A percentile compares a stretch with the other conserved stretches of the same genome.
Evolutionary conservation across 2,329 filamentous ascomycete species (phyloP).

Genomic region (Trichoderma atrobrunneum): DNA sequence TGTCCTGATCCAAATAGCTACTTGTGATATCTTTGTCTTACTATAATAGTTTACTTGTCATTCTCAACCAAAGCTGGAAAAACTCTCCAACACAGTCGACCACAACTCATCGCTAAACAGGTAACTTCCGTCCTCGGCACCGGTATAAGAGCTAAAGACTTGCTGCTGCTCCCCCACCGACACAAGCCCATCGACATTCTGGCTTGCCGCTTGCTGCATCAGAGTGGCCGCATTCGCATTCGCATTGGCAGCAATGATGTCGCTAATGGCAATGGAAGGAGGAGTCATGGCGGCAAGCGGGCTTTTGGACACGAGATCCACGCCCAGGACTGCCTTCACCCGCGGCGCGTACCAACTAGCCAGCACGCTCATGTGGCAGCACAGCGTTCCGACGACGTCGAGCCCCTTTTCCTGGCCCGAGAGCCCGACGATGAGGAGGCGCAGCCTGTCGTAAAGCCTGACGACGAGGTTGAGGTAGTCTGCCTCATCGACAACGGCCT

Average conservation of each 20-base stretch:
- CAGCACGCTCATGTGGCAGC: constrained; percentile 3
- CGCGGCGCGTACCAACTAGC: constrained; percentile 5
- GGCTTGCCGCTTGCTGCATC: neutral
- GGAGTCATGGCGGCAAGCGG: neutral
- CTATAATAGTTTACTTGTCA: neutral
- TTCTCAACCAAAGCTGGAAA: neutral
- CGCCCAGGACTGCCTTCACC: neutral
- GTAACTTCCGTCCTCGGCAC: neutral
- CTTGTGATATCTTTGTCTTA: neutral
- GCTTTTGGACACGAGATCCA: neutral
- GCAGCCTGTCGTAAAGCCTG: constrained; percentile 10
- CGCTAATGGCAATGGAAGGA: neutral
- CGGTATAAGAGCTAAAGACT: neutral
- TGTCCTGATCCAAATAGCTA: neutral
- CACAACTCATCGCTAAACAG: constrained; percentile 4
- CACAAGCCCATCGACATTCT: neutral
- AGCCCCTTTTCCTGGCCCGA: neutral
- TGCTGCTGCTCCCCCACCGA: neutral
- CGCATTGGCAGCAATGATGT: neutral
- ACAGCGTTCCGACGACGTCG: constrained; percentile 3
- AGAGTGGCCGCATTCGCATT: neutral
- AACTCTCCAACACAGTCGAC: neutral
- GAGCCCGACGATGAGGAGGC: constrained; percentile 2
- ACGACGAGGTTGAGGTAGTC: constrained; percentile 5
- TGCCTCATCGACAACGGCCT: constrained; percentile 13